Percentiles rank a stretch among this genome's conserved stretches.
phyloP scores from a whole-genome alignment of 768 basidiomycete species.

The Boletus reticulatus region DNA sequence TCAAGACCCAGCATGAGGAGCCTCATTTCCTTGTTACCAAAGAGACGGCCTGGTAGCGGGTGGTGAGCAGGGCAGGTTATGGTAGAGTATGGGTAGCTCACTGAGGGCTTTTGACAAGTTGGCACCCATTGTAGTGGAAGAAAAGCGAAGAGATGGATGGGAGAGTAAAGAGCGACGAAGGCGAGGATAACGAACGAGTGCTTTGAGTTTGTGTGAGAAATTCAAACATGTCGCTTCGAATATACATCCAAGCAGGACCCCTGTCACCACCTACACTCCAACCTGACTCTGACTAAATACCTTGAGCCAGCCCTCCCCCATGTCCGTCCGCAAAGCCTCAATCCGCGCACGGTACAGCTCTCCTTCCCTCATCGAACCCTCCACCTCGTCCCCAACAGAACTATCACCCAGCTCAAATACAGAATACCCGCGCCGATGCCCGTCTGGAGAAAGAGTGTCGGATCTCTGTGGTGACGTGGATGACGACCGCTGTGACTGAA shows the following conservation, averaged over 20 bases:
- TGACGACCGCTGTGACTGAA: conserved; percentile 5
- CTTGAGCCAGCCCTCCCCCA: conserved; percentile 88
- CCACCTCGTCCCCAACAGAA: background rate
- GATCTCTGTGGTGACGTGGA: conserved; percentile 18
- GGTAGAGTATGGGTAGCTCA: conserved; percentile 29
- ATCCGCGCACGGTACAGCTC: conserved; percentile 76
- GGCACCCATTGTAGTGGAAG: conserved; percentile 64
- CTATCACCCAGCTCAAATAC: conserved; percentile 50
- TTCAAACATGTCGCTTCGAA: conserved; percentile 14
- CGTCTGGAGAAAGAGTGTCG: conserved; percentile 15
- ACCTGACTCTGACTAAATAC: conserved; percentile 70
- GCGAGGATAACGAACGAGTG: conserved; percentile 16
- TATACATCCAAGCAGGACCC: conserved; percentile 26
- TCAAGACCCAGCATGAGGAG: conserved; percentile 96
- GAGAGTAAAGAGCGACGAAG: conserved; percentile 63
- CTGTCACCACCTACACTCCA: conserved; percentile 24
- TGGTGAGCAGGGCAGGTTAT: background rate
- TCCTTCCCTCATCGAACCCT: conserved; percentile 45
- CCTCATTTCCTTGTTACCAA: conserved; percentile 99
- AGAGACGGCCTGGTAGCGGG: conserved; percentile 68
- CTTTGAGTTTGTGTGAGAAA: conserved; percentile 17
- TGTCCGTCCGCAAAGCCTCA: conserved; percentile 80
- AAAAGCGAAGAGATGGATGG: conserved; percentile 11
- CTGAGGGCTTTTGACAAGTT: conserved; percentile 85
- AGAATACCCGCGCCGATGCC: conserved; percentile 28